Conservation (phyloP, 805 yeast species). For the Candida broadrunensis region DNA sequence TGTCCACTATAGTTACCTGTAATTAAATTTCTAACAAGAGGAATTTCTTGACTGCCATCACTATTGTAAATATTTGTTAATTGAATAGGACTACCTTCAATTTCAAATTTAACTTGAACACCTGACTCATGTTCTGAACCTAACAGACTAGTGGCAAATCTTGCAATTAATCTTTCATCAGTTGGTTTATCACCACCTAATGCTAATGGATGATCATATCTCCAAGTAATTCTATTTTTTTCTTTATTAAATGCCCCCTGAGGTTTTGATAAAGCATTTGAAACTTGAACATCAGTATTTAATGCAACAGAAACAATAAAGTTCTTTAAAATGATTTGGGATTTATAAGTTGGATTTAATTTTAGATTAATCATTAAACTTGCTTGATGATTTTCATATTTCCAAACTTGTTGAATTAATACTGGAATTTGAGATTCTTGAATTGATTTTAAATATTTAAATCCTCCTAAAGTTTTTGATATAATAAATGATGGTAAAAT, state of each 20-base stretch:
- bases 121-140: constrained; percentile 77
- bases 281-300: constrained; percentile 54
- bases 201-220: constrained; percentile 44
- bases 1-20: constrained; percentile 43
- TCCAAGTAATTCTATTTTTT: constrained; percentile 84
- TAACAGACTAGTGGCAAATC: constrained; percentile 72
- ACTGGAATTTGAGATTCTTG: constrained; percentile 53
- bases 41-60: constrained; percentile 33
- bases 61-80: constrained; percentile 34
- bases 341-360: constrained; percentile 46
- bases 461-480: constrained; percentile 71
- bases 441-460: constrained; percentile 64
- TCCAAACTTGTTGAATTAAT: constrained; percentile 80
- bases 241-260: constrained; percentile 89
- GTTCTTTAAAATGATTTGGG: constrained; percentile 48
- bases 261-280: constrained; percentile 85
- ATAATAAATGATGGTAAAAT: constrained; percentile 49
- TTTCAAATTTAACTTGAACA: constrained; percentile 61
- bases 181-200: constrained; percentile 27
- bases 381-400: constrained; percentile 79
- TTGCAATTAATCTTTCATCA: constrained; percentile 76
- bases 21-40: constrained; percentile 45
- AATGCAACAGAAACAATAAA: constrained; percentile 61
- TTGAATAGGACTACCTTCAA: constrained; percentile 43
- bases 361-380: constrained; percentile 75